Evolutionary conservation across 73 alveolate genomes (phyloP).

Genomic region (Blepharisma japonicum): DNA sequence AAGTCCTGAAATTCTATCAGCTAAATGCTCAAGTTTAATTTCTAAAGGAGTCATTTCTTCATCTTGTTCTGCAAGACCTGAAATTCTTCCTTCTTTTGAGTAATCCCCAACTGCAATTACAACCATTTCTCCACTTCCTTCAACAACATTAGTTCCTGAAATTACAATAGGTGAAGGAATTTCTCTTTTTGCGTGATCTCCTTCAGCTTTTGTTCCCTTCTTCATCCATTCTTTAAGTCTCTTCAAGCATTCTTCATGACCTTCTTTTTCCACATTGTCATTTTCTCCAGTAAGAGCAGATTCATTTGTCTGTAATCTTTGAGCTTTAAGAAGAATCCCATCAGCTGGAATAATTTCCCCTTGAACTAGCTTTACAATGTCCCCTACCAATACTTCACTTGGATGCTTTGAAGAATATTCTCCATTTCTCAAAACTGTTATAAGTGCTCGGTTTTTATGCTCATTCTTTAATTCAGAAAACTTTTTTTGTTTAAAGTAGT

Average conservation of each 20-base stretch:
- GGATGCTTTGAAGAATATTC: conserved; percentile 46
- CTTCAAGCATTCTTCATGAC: conserved; percentile 34
- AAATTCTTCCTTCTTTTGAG: conserved; percentile 32
- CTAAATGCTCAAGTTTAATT: neutral
- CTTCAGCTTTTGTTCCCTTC: conserved; percentile 51
- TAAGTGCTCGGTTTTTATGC: conserved; percentile 39
- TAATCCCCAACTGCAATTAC: conserved; percentile 47
- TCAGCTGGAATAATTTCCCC: conserved; percentile 92
- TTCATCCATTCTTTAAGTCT: conserved; percentile 41
- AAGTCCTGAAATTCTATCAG: neutral
- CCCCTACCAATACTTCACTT: conserved; percentile 82
- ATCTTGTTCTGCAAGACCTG: conserved; percentile 30
- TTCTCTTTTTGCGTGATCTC: conserved; percentile 58
- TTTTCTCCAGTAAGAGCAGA: conserved; percentile 92
- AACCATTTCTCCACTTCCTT: conserved; percentile 54
- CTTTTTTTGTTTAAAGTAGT: conserved; percentile 63
- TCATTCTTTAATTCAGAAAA: conserved; percentile 38
- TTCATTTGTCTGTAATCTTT: conserved; percentile 78
- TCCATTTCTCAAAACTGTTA: conserved; percentile 79
- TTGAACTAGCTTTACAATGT: conserved; percentile 68
- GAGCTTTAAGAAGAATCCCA: conserved; percentile 71
- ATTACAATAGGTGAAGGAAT: conserved; percentile 36
- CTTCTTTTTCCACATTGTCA: conserved; percentile 65
- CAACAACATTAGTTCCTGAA: conserved; percentile 46
- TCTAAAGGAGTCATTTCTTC: conserved; percentile 17